phyloP scores from a whole-genome alignment of 192 early-diverging fungal species.

The Linnemannia elongata region DNA sequence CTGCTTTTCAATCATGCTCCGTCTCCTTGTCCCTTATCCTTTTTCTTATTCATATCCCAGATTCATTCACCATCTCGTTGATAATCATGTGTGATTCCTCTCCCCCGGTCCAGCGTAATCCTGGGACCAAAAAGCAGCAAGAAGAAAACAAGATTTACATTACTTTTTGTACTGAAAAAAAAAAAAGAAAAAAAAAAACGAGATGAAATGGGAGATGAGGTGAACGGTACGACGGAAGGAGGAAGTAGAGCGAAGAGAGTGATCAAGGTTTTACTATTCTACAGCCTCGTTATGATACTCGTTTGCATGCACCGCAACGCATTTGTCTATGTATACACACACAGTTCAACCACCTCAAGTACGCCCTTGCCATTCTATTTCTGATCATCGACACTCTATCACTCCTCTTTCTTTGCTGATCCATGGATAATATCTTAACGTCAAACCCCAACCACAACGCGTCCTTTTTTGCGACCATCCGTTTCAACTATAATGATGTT shows the following conservation, averaged over 20 bases:
- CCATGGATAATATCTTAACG: neutral
- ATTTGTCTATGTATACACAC: neutral
- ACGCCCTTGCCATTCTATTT: neutral
- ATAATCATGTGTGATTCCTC: neutral
- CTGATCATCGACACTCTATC: neutral
- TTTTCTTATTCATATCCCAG: neutral
- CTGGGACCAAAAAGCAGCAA: neutral
- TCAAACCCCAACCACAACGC: neutral
- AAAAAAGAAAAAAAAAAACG: neutral
- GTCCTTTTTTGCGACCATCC: neutral
- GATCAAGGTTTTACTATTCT: neutral
- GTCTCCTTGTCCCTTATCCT: neutral
- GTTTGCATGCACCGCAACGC: neutral
- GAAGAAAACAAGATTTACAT: neutral
- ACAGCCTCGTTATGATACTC: neutral
- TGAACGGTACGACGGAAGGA: too few species aligned
- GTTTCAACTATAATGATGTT: neutral
- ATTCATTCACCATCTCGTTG: neutral
- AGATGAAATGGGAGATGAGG: neutral
- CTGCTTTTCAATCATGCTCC: neutral
- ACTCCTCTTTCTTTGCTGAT: neutral
- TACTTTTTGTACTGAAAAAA: neutral
- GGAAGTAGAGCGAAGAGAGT: neutral
- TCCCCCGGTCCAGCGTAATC: neutral
- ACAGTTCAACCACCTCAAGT: neutral